phyloP scores from a whole-genome alignment of 345 rosid genomes.

The Conringia planisiliqua region DNA sequence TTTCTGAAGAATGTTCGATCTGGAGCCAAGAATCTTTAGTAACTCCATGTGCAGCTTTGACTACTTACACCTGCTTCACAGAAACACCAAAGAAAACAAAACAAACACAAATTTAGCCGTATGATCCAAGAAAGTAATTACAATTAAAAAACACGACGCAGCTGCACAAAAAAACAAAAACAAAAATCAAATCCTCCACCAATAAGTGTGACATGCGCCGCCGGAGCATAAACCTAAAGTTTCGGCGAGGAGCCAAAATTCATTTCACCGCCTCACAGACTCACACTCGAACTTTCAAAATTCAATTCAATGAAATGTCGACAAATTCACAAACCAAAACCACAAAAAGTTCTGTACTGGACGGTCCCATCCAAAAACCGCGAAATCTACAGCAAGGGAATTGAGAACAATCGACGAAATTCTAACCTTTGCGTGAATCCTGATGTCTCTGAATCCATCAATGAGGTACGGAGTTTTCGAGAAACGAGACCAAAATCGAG shows the following conservation, averaged over 20 bases:
- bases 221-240: constrained; percentile 1
- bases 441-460: neutral
- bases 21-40: constrained; percentile 35
- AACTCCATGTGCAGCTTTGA: constrained; percentile 38
- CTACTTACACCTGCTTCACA: constrained; percentile 24
- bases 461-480: neutral
- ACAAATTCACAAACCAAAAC: neutral
- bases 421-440: constrained; percentile 26
- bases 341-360: neutral
- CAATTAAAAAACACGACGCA: neutral
- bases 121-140: constrained; percentile 13
- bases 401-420: neutral
- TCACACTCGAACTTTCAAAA: constrained; percentile 10
- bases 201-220: constrained; percentile 3
- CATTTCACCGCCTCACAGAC: neutral
- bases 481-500: neutral
- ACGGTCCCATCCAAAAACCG: neutral
- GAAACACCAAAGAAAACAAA: constrained; percentile 7
- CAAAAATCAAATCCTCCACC: neutral
- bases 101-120: constrained; percentile 18
- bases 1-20: constrained; percentile 40
- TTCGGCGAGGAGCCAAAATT: neutral
- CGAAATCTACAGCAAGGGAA: neutral
- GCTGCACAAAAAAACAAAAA: neutral
- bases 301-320: neutral